Evolutionary conservation across 192 early-diverging fungal genomes (phyloP).

Genomic region (Chytriomyces hyalinus): DNA sequence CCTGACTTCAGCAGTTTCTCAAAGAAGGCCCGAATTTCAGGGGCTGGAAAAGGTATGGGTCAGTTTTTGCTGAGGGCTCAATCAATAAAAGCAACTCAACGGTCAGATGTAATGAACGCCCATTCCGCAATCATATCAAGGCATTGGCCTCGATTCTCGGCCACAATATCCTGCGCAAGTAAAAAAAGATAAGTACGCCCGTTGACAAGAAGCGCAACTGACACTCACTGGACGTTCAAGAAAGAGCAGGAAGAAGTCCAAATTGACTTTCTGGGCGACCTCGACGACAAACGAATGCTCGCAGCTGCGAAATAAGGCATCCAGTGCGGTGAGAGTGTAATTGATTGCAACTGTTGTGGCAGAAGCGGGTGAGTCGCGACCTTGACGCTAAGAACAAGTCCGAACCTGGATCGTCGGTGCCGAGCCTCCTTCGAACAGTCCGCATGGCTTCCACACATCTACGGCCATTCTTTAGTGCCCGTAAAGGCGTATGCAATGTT

Average conservation of each 20-base stretch:
- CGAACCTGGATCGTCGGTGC: conserved; percentile 1
- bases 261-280: conserved; percentile 20
- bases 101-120: background rate
- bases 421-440: background rate
- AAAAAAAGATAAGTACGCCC: background rate
- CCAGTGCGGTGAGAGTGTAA: conserved; percentile 30
- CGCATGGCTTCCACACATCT: conserved; percentile 1
- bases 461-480: background rate
- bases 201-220: background rate
- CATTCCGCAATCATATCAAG: conserved; percentile 38
- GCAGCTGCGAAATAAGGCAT: conserved; percentile 35
- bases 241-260: conserved; percentile 23
- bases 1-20: conserved; percentile 23
- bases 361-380: background rate
- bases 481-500: background rate
- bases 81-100: background rate
- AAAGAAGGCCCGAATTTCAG: conserved; percentile 30
- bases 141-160: conserved; percentile 31
- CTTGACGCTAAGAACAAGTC: background rate
- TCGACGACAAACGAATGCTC: conserved; percentile 17
- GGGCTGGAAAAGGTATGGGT: background rate
- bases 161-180: conserved; percentile 16
- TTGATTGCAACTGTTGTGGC: conserved; percentile 26
- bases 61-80: background rate
- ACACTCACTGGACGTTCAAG: conserved; percentile 16